A percentile compares a stretch with the other conserved stretches of the same genome.
Evolutionary conservation across 257 asterid genomes (phyloP).

Genomic region (Jacaranda mimosifolia): DNA sequence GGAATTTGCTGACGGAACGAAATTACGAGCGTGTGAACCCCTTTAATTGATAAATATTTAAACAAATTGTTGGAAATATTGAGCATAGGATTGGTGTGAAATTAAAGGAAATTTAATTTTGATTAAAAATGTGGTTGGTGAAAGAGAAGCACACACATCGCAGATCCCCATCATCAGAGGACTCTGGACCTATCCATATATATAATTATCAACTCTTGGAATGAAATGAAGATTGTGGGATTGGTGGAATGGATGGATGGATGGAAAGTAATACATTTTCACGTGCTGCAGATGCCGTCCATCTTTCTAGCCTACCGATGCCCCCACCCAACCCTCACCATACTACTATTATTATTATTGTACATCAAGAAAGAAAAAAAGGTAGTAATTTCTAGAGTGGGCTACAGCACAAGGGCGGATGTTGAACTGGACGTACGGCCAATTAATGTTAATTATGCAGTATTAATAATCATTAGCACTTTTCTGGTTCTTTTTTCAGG

Average conservation of each 20-base stretch:
- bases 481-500: background rate
- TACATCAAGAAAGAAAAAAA: conserved; percentile 10
- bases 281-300: conserved; percentile 43
- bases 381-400: conserved; percentile 6
- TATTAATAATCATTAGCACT: background rate
- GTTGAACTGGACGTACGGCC: background rate
- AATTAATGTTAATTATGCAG: background rate
- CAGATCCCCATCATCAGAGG: conserved; percentile 25
- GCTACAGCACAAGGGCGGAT: conserved; percentile 4
- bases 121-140: conserved; percentile 36
- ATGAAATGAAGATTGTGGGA: conserved; percentile 27
- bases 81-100: too few relatives aligned
- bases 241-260: conserved; percentile 20
- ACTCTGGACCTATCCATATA: background rate
- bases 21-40: too few relatives aligned
- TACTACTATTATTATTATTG: conserved; percentile 18
- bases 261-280: conserved; percentile 37
- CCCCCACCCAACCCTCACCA: background rate
- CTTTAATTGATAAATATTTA: too few relatives aligned
- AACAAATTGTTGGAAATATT: too few relatives aligned
- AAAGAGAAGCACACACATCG: conserved; percentile 12
- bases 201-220: conserved; percentile 31
- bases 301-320: conserved; percentile 32
- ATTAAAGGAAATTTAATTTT: background rate
- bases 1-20: too few relatives aligned